phyloP scores from a whole-genome alignment of 208 protist species.

The Vickermania spadyakhi region DNA sequence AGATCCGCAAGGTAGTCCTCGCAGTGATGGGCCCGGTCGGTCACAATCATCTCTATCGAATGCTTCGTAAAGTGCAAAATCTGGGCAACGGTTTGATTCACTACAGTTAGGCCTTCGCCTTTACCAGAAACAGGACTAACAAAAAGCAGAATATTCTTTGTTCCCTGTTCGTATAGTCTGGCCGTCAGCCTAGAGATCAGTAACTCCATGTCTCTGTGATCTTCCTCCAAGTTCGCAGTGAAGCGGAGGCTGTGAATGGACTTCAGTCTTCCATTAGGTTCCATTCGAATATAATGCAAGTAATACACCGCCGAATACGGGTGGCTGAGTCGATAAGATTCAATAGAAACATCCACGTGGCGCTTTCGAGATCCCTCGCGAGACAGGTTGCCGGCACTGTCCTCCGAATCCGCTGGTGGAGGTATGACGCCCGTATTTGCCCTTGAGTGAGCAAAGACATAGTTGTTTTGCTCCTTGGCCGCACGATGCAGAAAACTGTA shows the following conservation, averaged over 20 bases:
- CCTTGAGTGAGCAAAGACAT: slow-evolving; percentile 27
- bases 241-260: slow-evolving; percentile 57
- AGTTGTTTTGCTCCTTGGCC: neutral
- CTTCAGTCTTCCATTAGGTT: slow-evolving; percentile 9
- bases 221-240: slow-evolving; percentile 5
- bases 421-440: slow-evolving; percentile 17
- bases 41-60: slow-evolving; percentile 36
- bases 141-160: slow-evolving; percentile 54
- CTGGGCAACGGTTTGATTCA: slow-evolving; percentile 36
- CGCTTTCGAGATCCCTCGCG: no score
- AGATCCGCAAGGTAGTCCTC: slow-evolving; percentile 77
- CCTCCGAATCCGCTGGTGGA: no score
- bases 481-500: slow-evolving; percentile 1
- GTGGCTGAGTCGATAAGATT: no score
- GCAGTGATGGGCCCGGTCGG: slow-evolving; percentile 53
- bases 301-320: slow-evolving; percentile 30
- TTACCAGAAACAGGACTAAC: slow-evolving; percentile 70
- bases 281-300: slow-evolving; percentile 36
- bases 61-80: slow-evolving; percentile 71
- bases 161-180: slow-evolving; percentile 39
- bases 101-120: slow-evolving; percentile 47
- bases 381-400: no score
- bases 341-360: no score
- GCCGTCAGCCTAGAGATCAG: slow-evolving; percentile 25
- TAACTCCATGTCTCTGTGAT: slow-evolving; percentile 9